A percentile compares a stretch with the other conserved stretches of the same genome.
Conservation (phyloP, 306 rosid genomes). For the Begonia loranthoides region DNA sequence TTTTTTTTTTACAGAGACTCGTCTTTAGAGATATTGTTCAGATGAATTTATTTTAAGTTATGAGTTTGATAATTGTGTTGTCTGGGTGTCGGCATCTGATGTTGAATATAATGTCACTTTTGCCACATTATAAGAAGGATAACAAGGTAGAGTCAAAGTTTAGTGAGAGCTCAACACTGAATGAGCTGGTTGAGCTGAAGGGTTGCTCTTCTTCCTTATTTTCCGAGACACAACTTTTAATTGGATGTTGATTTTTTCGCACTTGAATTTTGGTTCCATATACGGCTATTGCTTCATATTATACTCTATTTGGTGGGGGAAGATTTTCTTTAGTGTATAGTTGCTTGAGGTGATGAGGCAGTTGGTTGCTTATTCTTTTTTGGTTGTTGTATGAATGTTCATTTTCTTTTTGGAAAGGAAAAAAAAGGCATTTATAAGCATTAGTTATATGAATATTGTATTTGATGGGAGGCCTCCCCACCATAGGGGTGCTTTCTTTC, state of each 20-base stretch:
- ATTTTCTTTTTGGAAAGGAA: neutral
- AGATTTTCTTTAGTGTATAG: too few relatives aligned
- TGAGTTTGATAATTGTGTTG: too few relatives aligned
- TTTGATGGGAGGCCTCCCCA: too few relatives aligned
- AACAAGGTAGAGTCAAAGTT: slow-evolving; percentile 84
- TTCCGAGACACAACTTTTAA: slow-evolving; percentile 35
- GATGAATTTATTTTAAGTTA: too few relatives aligned
- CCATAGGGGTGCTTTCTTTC: too few relatives aligned
- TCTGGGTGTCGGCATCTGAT: slow-evolving; percentile 85
- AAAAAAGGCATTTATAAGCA: too few relatives aligned
- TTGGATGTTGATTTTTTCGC: neutral
- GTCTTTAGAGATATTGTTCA: too few relatives aligned
- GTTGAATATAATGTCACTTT: slow-evolving; percentile 76
- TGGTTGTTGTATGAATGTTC: slow-evolving; percentile 8
- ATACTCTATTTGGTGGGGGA: too few relatives aligned
- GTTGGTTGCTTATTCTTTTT: slow-evolving; percentile 19
- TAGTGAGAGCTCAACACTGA: slow-evolving; percentile 73
- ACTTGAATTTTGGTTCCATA: slow-evolving; percentile 3
- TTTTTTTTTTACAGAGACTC: too few relatives aligned
- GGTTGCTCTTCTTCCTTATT: slow-evolving; percentile 73
- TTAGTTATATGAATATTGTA: too few relatives aligned
- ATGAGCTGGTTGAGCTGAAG: slow-evolving; percentile 82
- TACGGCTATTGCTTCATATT: too few relatives aligned
- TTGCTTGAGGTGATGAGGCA: slow-evolving; percentile 29
- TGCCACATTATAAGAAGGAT: slow-evolving; percentile 95